Conservation (phyloP, 2,329 filamentous ascomycete genomes). For the Fusarium pseudonygamai region DNA sequence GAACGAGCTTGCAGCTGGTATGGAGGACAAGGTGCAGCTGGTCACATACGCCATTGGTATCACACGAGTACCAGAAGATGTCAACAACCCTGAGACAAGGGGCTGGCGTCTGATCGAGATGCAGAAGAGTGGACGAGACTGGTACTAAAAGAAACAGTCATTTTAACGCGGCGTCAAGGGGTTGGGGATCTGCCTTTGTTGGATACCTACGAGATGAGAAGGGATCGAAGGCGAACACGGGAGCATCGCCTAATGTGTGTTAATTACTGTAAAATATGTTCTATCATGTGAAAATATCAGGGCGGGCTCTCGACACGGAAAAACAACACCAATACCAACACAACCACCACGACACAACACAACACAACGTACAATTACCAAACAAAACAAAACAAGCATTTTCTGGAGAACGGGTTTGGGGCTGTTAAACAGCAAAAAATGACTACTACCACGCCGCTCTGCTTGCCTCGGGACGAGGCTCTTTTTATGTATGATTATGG, state of each 20-base stretch:
- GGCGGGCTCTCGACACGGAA: constrained; percentile 38
- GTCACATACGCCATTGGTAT: constrained; percentile 98
- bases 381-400: constrained; percentile 33
- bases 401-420: constrained; percentile 33
- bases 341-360: background rate
- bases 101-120: constrained; percentile 98
- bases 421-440: constrained; percentile 38
- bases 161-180: constrained; percentile 38
- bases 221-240: constrained; percentile 7
- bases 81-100: constrained; percentile 94
- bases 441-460: constrained; percentile 48
- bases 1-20: constrained; percentile 88
- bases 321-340: constrained; percentile 19
- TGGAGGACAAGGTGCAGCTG: constrained; percentile 98
- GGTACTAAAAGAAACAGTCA: constrained; percentile 56
- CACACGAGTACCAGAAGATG: constrained; percentile 91
- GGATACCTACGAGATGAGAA: constrained; percentile 34
- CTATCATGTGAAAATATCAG: constrained; percentile 42
- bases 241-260: constrained; percentile 41
- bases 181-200: constrained; percentile 33
- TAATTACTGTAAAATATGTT: constrained; percentile 48
- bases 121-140: constrained; percentile 97
- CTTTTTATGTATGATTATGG: constrained; percentile 45
- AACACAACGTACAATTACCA: background rate
- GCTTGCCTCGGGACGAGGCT: constrained; percentile 40